These are phyloP conservation scores for Trichoderma oligosporum DNA, from an alignment of 2,329 filamentous ascomycete genomes.

Conservation along the genomic window DNA sequence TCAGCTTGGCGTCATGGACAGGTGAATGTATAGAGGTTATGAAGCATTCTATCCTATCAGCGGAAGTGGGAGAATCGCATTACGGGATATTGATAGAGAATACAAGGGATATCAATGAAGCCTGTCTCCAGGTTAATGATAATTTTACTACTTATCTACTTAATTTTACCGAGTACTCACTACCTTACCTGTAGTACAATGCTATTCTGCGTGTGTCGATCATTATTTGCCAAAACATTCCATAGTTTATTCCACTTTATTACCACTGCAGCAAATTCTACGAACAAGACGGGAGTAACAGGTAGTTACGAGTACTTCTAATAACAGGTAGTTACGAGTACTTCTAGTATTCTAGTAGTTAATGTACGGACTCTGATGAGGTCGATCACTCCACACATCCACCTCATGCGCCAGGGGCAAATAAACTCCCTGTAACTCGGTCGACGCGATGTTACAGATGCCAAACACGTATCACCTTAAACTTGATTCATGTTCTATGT, in stretches of 20 bases:
- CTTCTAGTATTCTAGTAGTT: no score
- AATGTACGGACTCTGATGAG: no score
- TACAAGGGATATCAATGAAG: constrained; percentile 4
- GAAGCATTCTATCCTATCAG: constrained; percentile 14
- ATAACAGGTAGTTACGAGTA: no score
- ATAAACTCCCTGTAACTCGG: no score
- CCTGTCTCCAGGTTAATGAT: constrained; percentile 5
- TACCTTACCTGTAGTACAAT: neutral
- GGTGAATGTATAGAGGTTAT: constrained; percentile 9
- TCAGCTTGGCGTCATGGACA: constrained; percentile 10
- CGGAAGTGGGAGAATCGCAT: neutral
- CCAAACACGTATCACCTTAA: no score
- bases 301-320: no score
- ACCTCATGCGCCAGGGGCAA: no score
- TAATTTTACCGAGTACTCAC: neutral
- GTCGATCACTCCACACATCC: no score
- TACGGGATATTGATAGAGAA: constrained; percentile 13
- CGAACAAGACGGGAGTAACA: no score
- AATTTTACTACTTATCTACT: neutral
- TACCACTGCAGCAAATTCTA: neutral
- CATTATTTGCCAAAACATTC: neutral
- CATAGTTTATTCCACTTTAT: neutral
- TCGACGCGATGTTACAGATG: no score
- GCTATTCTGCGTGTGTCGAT: no score
- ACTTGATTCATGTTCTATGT: no score